These are phyloP conservation scores for Rhizopogon vinicolor DNA, from an alignment of 768 basidiomycete species.

Conservation along the genomic window DNA sequence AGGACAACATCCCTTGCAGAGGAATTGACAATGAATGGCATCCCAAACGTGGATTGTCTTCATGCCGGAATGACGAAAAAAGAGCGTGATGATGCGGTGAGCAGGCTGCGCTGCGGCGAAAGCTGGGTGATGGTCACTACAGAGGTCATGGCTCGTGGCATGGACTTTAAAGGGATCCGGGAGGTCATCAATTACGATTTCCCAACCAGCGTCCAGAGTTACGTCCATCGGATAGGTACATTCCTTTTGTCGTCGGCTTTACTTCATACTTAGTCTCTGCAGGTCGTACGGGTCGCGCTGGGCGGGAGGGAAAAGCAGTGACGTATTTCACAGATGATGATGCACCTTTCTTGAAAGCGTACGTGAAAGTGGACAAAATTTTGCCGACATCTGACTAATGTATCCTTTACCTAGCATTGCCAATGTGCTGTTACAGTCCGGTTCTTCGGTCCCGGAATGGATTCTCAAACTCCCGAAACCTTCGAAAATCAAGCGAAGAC, in stretches of 20 bases:
- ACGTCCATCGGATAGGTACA: slow-evolving; percentile 90
- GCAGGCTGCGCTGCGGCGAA: slow-evolving; percentile 81
- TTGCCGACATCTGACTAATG: slow-evolving; percentile 6
- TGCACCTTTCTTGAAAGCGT: slow-evolving; percentile 88
- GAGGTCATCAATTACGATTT: slow-evolving; percentile 98
- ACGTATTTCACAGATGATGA: slow-evolving; percentile 97
- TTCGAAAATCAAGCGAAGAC: slow-evolving; percentile 78
- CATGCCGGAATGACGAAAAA: slow-evolving; percentile 88
- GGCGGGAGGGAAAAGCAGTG: slow-evolving; percentile 85
- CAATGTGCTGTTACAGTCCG: slow-evolving; percentile 91
- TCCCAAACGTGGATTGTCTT: slow-evolving; percentile 80
- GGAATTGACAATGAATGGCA: slow-evolving; percentile 74
- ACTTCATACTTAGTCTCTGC: slow-evolving; percentile 3
- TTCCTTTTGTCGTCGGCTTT: background rate
- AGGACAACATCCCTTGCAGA: slow-evolving; percentile 76
- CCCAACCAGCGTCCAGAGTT: slow-evolving; percentile 92
- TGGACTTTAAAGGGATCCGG: slow-evolving; percentile 94
- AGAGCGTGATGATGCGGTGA: slow-evolving; percentile 82
- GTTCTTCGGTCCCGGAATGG: slow-evolving; percentile 90
- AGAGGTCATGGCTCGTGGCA: slow-evolving; percentile 96
- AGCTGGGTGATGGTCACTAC: slow-evolving; percentile 96
- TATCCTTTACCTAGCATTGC: slow-evolving; percentile 59
- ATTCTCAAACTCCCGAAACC: slow-evolving; percentile 94
- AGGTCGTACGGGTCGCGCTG: slow-evolving; percentile 95
- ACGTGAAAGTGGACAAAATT: slow-evolving; percentile 19